phyloP scores from a whole-genome alignment of 75 land plant genomes.

The Pinus albicaulis region DNA sequence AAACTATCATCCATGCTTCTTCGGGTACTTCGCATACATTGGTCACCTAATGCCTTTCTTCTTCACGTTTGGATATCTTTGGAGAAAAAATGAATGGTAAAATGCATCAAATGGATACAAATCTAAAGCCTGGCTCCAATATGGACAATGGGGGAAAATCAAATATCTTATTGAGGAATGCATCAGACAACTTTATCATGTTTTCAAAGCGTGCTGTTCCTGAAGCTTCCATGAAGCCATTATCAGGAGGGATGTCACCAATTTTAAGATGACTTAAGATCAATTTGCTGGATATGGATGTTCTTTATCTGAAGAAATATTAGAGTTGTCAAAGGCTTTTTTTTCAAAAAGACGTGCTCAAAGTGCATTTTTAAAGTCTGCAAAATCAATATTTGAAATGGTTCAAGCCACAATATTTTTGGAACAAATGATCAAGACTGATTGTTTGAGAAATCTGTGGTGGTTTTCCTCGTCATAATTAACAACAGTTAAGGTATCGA shows the following conservation, averaged over 20 bases:
- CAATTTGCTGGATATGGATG: slow-evolving; percentile 91
- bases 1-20: background rate
- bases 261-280: slow-evolving; percentile 63
- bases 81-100: background rate
- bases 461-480: slow-evolving; percentile 91
- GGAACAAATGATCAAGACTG: slow-evolving; percentile 80
- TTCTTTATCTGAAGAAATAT: slow-evolving; percentile 73
- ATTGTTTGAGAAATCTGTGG: slow-evolving; percentile 65
- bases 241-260: slow-evolving; percentile 38
- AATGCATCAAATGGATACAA: background rate
- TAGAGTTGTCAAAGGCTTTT: slow-evolving; percentile 26
- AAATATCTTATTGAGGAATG: background rate
- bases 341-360: slow-evolving; percentile 59
- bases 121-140: background rate
- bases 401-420: slow-evolving; percentile 67
- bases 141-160: background rate
- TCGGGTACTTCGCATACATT: background rate
- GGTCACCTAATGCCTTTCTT: background rate
- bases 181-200: background rate
- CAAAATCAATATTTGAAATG: slow-evolving; percentile 84
- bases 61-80: background rate
- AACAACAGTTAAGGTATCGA: slow-evolving; percentile 63
- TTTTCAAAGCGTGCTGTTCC: slow-evolving; percentile 23
- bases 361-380: slow-evolving; percentile 84
- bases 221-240: slow-evolving; percentile 50